These are phyloP conservation scores for Capronia americana DNA, from an alignment of 2,329 filamentous ascomycete species.

Conservation along the genomic window DNA sequence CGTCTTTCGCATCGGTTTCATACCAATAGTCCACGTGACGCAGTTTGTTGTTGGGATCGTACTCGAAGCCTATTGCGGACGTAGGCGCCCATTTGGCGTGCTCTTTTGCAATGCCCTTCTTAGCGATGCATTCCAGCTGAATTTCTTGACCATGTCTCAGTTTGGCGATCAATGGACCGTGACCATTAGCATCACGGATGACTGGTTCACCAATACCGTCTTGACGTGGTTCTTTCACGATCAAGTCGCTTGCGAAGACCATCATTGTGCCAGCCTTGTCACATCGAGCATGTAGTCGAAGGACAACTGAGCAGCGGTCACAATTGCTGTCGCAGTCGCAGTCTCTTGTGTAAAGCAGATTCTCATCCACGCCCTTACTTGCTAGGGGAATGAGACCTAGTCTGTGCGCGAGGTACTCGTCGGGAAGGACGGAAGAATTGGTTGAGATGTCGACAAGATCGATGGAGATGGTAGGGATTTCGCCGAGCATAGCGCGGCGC, in stretches of 20 bases:
- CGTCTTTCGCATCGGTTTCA: conserved; percentile 78
- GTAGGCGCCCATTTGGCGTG: conserved; percentile 98
- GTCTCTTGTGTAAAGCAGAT: conserved; percentile 85
- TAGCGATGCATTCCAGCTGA: conserved; percentile 88
- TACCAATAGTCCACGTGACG: conserved; percentile 94
- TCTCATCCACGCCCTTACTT: conserved; percentile 79
- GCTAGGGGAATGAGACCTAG: conserved; percentile 88
- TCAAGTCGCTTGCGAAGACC: conserved; percentile 88
- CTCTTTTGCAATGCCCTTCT: conserved; percentile 98
- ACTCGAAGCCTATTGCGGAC: conserved; percentile 92
- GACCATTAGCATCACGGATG: conserved; percentile 79
- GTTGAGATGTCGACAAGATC: conserved; percentile 90
- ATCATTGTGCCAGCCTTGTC: conserved; percentile 76
- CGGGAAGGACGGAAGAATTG: conserved; percentile 94
- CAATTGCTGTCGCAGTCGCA: conserved; percentile 97
- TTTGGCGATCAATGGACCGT: conserved; percentile 88
- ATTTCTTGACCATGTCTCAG: conserved; percentile 88
- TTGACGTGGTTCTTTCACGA: conserved; percentile 71
- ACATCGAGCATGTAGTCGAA: conserved; percentile 85
- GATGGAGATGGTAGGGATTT: conserved; percentile 93
- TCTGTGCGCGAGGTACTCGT: conserved; percentile 94
- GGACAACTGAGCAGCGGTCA: conserved; percentile 84
- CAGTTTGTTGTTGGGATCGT: conserved; percentile 96
- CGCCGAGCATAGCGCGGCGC: conserved; percentile 87
- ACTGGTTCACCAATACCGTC: conserved; percentile 83